Conservation (phyloP, 2,329 filamentous ascomycete genomes). For the Paraphaeosphaeria sporulosa region DNA sequence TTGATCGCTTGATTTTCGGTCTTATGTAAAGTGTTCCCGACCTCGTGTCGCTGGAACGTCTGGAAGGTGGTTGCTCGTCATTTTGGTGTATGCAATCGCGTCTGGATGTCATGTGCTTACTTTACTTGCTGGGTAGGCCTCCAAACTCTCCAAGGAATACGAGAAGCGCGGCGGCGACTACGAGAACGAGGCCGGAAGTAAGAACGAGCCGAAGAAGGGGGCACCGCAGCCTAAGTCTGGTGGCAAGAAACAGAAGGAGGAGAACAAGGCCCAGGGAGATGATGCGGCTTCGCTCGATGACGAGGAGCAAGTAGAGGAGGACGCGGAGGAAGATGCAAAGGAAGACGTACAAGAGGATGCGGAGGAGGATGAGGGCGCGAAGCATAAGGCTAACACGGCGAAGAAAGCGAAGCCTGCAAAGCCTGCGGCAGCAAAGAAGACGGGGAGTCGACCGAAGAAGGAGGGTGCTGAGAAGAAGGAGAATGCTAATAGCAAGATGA, state of each 20-base stretch:
- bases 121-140: constrained; percentile 35
- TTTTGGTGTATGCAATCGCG: too few species aligned
- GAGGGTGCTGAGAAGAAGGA: constrained; percentile 3
- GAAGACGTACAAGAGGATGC: constrained; percentile 25
- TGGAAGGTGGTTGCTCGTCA: too few species aligned
- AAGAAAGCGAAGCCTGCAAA: constrained; percentile 27
- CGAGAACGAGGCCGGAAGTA: constrained; percentile 51
- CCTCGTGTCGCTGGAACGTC: too few species aligned
- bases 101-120: too few species aligned
- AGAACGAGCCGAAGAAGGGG: constrained; percentile 55
- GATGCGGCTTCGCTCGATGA: not conserved
- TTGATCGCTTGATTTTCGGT: too few species aligned
- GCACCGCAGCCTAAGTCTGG: constrained; percentile 47
- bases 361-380: constrained; percentile 29
- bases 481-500: not conserved
- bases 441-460: constrained; percentile 11
- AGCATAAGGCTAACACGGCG: constrained; percentile 33
- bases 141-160: constrained; percentile 54
- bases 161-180: constrained; percentile 51
- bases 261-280: constrained; percentile 13
- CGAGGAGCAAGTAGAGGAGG: constrained; percentile 22
- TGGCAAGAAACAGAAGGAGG: constrained; percentile 27
- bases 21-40: too few species aligned
- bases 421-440: not conserved
- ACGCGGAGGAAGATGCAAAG: constrained; percentile 34